phyloP scores from a whole-genome alignment of 306 rosid species.

The Vicia villosa region DNA sequence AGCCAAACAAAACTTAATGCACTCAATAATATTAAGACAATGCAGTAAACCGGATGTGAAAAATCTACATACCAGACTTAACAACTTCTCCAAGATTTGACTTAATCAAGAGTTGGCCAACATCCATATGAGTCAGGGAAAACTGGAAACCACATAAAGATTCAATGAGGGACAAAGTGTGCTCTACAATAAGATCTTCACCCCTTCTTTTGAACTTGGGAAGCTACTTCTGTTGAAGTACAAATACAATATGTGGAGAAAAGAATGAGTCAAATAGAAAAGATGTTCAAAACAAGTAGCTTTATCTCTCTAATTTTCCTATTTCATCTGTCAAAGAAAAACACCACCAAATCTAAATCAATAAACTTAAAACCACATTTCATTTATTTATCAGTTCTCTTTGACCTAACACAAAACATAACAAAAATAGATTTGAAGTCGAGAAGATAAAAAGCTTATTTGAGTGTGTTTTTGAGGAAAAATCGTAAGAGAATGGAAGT shows the following conservation, averaged over 20 bases:
- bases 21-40: not conserved
- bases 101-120: conserved; percentile 63
- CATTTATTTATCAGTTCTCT: no score
- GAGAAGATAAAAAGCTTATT: no score
- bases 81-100: conserved; percentile 73
- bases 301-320: no score
- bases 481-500: no score
- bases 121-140: conserved; percentile 65
- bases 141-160: conserved; percentile 79
- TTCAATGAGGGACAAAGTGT: conserved; percentile 65
- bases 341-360: no score
- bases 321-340: no score
- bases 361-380: no score
- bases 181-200: conserved; percentile 77
- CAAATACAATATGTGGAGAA: conserved; percentile 74
- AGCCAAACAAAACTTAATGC: not conserved
- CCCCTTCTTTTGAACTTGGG: conserved; percentile 76
- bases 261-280: no score
- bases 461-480: no score
- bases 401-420: no score
- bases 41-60: not conserved
- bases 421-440: no score
- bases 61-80: conserved; percentile 56
- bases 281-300: no score
- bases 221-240: conserved; percentile 77